Base-by-base conservation (phyloP, 768 basidiomycete species). In the Pleurotus pulmonarius region DNA sequence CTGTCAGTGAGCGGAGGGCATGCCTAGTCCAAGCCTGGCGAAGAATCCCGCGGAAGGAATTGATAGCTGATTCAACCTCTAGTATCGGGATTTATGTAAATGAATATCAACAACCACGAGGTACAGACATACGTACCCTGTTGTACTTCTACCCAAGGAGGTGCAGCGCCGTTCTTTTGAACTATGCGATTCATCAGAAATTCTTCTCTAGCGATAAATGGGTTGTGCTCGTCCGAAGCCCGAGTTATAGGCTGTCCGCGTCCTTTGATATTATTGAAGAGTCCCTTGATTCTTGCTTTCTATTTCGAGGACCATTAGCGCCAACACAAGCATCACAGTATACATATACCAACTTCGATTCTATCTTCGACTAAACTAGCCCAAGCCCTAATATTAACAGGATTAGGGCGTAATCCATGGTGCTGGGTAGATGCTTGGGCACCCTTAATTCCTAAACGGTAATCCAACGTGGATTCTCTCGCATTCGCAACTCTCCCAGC, bases 91-190 rank as follows among this genome's bases (percentile, higher is more conserved):
- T 49, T 24, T 54, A 3, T 25, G 15, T 3, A 15, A 12, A 47
- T 3, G 43, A 4, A 38, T 25, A 46, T 37, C 25, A 13, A 41
- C 18, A 9, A 15, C 46, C 5, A 44, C 13, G 43, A 18, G 37
- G 20, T 5, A n/a, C 25, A 20, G 11, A 34, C 7, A 18, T n/a
- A 67, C 80, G 46, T 59, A 84, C 87, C 87, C 56, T 76, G 73
- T 68, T 92, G 92, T 34, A 91, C 63, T 70, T 94, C 91, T 1
- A 94, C 85, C 92, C 92, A 94, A 3, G 90, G 87, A 26, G 92
- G 92, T 3, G 83, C 81, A 5, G 87, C 88, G n/a, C 88, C 90
- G 60, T 92, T 87, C 49, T 83, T 76, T 64, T 90, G 86, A 5
- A 94, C 80, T 57, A 92, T 91, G 11, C 92, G 83, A 61, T 93